A percentile compares a stretch with the other conserved stretches of the same genome.
Evolutionary conservation across 331 rosid genomes (phyloP).

Genomic region (Cydonia oblonga): DNA sequence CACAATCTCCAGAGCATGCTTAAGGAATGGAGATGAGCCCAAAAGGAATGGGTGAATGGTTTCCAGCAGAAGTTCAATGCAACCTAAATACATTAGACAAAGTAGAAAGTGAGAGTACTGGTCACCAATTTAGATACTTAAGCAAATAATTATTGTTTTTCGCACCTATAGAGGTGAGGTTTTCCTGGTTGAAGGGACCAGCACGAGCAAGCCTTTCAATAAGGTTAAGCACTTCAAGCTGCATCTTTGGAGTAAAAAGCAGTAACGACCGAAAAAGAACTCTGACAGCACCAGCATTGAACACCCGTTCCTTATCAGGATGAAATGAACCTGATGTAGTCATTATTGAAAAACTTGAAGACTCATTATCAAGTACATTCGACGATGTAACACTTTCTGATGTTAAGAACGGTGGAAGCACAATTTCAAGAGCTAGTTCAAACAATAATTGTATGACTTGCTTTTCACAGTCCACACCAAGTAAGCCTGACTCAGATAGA

Average conservation of each 20-base stretch:
- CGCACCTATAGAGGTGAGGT: slow-evolving; percentile 83
- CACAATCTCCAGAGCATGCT: slow-evolving; percentile 74
- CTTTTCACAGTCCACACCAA: slow-evolving; percentile 78
- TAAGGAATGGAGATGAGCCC: slow-evolving; percentile 78
- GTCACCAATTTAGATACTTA: slow-evolving; percentile 2
- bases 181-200: slow-evolving; percentile 86
- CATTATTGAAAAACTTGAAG: slow-evolving; percentile 39
- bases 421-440: slow-evolving; percentile 91
- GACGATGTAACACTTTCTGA: slow-evolving; percentile 42
- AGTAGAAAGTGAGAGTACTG: background rate
- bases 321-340: slow-evolving; percentile 75
- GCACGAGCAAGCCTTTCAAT: slow-evolving; percentile 77
- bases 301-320: slow-evolving; percentile 61
- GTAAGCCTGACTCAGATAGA: slow-evolving; percentile 82
- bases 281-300: slow-evolving; percentile 80
- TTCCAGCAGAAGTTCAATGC: slow-evolving; percentile 89
- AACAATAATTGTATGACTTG: slow-evolving; percentile 88
- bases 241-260: slow-evolving; percentile 82
- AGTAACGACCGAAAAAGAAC: slow-evolving; percentile 73
- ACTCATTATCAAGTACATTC: slow-evolving; percentile 34
- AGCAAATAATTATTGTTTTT: slow-evolving; percentile 5
- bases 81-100: slow-evolving; percentile 42
- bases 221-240: slow-evolving; percentile 63
- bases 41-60: slow-evolving; percentile 79
- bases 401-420: slow-evolving; percentile 65